These are phyloP conservation scores for Clarkia xantiana DNA, from an alignment of 345 rosid species.

Conservation along the genomic window DNA sequence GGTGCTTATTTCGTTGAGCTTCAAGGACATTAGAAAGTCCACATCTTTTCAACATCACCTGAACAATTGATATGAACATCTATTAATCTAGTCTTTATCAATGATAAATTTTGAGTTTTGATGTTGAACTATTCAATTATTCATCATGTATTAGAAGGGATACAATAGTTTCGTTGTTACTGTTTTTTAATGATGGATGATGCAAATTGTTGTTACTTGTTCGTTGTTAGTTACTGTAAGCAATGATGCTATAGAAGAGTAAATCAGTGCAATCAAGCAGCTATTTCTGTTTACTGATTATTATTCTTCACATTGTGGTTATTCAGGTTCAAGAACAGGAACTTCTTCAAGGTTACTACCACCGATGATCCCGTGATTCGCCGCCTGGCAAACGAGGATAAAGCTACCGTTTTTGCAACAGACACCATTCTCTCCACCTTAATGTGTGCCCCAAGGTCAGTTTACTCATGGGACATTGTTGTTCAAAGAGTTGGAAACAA, in stretches of 20 bases:
- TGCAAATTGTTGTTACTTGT: neutral
- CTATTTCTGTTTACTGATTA: neutral
- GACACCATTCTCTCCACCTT: conserved; percentile 66
- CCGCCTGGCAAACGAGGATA: conserved; percentile 75
- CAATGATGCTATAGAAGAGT: neutral
- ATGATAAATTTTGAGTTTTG: too few species aligned
- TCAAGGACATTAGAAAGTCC: too few species aligned
- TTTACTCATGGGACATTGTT: conserved; percentile 94
- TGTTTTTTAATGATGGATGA: too few species aligned
- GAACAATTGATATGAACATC: too few species aligned
- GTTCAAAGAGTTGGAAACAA: conserved; percentile 85
- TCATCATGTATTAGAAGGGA: too few species aligned
- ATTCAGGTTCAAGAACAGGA: conserved; percentile 52
- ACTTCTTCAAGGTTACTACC: conserved; percentile 86
- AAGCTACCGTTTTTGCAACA: conserved; percentile 83
- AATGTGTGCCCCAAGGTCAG: conserved; percentile 94
- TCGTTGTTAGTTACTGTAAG: neutral
- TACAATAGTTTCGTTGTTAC: too few species aligned
- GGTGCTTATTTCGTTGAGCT: too few species aligned
- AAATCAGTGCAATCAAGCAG: too few species aligned
- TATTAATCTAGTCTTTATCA: too few species aligned
- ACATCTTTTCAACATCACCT: too few species aligned
- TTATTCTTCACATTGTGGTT: neutral
- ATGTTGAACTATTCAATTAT: neutral
- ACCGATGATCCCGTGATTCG: conserved; percentile 89